Conservation (phyloP, 2,329 filamentous ascomycete species). For the Aspergillus flavus region DNA sequence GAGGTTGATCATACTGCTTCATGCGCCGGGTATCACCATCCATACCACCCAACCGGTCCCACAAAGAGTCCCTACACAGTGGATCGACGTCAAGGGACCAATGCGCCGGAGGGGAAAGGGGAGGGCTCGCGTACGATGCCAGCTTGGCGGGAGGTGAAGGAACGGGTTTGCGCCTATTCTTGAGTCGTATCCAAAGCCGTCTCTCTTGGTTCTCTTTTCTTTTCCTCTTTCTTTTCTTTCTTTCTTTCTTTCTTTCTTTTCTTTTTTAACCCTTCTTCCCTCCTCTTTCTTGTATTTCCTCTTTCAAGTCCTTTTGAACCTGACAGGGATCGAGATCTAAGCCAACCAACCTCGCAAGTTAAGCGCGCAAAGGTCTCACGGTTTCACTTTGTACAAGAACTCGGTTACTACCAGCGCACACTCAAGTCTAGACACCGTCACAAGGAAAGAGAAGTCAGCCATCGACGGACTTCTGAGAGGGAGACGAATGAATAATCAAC, state of each 20-base stretch:
- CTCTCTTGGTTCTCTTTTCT: not conserved
- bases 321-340: conserved; percentile 17
- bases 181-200: not conserved
- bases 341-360: conserved; percentile 12
- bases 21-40: conserved; percentile 73
- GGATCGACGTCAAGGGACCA: conserved; percentile 59
- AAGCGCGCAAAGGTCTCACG: conserved; percentile 21
- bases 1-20: conserved; percentile 73
- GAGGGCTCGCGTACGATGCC: conserved; percentile 64
- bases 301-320: conserved; percentile 1
- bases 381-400: conserved; percentile 16
- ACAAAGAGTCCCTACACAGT: conserved; percentile 57
- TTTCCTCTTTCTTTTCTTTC: conserved; percentile 7
- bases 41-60: conserved; percentile 66
- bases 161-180: not conserved
- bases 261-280: not conserved
- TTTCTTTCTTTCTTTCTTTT: not conserved
- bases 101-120: conserved; percentile 67
- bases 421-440: conserved; percentile 15
- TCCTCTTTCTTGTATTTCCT: not conserved
- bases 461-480: not conserved
- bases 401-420: conserved; percentile 16
- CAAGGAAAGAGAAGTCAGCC: not conserved
- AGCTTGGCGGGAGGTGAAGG: conserved; percentile 55
- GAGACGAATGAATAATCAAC: conserved; percentile 1